A percentile compares a stretch with the other conserved stretches of the same genome.
These are phyloP conservation scores for Amesomyces nigricolor DNA, from an alignment of 2,329 filamentous ascomycete species.

Conservation along the genomic window DNA sequence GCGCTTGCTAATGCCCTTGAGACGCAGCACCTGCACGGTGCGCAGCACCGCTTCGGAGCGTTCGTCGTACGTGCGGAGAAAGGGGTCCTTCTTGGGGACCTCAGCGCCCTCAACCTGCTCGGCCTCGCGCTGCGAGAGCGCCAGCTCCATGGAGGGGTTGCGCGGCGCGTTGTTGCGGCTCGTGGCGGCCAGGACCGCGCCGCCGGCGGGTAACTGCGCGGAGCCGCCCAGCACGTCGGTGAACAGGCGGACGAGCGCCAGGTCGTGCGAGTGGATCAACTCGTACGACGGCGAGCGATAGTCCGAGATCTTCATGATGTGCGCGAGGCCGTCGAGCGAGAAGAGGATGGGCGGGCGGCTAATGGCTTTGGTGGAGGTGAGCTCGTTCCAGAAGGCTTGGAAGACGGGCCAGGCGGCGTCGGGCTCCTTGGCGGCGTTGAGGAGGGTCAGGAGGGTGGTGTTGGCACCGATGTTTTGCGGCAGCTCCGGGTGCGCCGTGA, in stretches of 20 bases:
- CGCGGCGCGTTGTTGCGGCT: slow-evolving; percentile 64
- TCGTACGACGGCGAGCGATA: slow-evolving; percentile 70
- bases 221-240: slow-evolving; percentile 62
- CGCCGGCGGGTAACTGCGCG: slow-evolving; percentile 61
- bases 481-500: slow-evolving; percentile 40
- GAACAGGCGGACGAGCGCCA: slow-evolving; percentile 71
- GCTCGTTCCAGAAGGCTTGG: slow-evolving; percentile 73
- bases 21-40: slow-evolving; percentile 46
- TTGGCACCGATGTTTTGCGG: slow-evolving; percentile 49
- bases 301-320: slow-evolving; percentile 71
- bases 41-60: slow-evolving; percentile 50
- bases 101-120: slow-evolving; percentile 27
- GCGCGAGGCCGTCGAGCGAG: slow-evolving; percentile 69
- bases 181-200: slow-evolving; percentile 69
- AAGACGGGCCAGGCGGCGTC: slow-evolving; percentile 78
- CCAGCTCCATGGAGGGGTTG: slow-evolving; percentile 62
- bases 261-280: slow-evolving; percentile 78
- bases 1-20: slow-evolving; percentile 64
- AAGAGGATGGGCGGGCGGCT: slow-evolving; percentile 60
- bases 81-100: slow-evolving; percentile 45
- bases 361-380: slow-evolving; percentile 41
- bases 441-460: slow-evolving; percentile 62
- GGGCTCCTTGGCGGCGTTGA: slow-evolving; percentile 64
- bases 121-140: slow-evolving; percentile 53
- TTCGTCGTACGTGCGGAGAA: slow-evolving; percentile 51